Evolutionary conservation across 108 stramenopile species (phyloP).

Genomic region (Nannochloropsis oceanica): DNA sequence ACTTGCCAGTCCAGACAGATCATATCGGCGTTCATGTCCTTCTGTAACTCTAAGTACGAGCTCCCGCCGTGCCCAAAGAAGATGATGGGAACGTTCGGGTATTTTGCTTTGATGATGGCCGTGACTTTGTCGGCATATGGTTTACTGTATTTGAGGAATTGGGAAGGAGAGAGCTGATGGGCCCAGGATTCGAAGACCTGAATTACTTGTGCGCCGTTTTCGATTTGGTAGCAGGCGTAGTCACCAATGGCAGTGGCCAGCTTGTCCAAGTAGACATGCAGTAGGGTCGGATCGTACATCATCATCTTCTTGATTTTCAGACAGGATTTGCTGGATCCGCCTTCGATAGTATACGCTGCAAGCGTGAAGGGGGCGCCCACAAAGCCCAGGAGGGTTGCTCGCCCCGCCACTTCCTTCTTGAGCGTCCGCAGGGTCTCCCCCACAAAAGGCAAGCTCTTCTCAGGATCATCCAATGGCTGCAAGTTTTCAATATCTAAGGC

Average conservation of each 20-base stretch:
- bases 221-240: slow-evolving; percentile 86
- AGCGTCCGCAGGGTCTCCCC: slow-evolving; percentile 58
- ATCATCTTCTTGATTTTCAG: slow-evolving; percentile 69
- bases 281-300: slow-evolving; percentile 59
- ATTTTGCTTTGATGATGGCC: slow-evolving; percentile 58
- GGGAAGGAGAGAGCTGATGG: slow-evolving; percentile 65
- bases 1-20: slow-evolving; percentile 75
- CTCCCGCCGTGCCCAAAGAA: slow-evolving; percentile 95
- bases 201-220: slow-evolving; percentile 76
- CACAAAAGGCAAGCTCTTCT: slow-evolving; percentile 71
- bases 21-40: slow-evolving; percentile 69
- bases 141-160: slow-evolving; percentile 72
- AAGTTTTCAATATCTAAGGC: background rate
- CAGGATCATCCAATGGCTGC: slow-evolving; percentile 3
- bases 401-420: slow-evolving; percentile 53
- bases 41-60: slow-evolving; percentile 68
- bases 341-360: slow-evolving; percentile 88
- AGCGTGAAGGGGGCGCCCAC: slow-evolving; percentile 95
- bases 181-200: slow-evolving; percentile 98
- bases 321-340: slow-evolving; percentile 71
- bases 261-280: slow-evolving; percentile 62
- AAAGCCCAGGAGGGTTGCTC: slow-evolving; percentile 90
- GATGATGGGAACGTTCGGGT: slow-evolving; percentile 84
- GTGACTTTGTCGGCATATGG: slow-evolving; percentile 87
- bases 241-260: slow-evolving; percentile 70